phyloP scores from a whole-genome alignment of 257 asterid species.

The Jaltomata sinuosa region DNA sequence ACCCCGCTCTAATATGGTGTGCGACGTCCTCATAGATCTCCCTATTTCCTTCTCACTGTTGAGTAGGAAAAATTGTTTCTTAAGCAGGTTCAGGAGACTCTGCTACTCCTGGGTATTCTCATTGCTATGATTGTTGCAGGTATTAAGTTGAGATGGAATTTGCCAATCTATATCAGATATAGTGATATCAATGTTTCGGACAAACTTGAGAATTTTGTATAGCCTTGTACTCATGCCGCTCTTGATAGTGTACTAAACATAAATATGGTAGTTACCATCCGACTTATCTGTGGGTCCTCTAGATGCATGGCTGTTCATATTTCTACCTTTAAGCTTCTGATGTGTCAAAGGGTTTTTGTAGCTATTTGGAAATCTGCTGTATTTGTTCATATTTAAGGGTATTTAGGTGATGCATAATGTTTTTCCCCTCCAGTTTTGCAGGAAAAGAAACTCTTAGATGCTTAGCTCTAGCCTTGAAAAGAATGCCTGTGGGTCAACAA shows the following conservation, averaged over 20 bases:
- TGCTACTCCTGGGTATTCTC: background rate
- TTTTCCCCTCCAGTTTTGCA: constrained; percentile 63
- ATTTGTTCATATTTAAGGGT: background rate
- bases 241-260: background rate
- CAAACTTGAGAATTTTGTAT: background rate
- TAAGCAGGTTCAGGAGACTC: background rate
- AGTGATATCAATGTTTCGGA: background rate
- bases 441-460: constrained; percentile 95
- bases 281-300: background rate
- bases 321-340: background rate
- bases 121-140: background rate
- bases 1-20: background rate
- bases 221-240: background rate
- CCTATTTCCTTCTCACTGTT: background rate
- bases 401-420: constrained; percentile 1
- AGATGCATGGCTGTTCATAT: background rate
- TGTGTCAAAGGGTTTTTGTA: background rate
- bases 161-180: background rate
- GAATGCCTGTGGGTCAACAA: constrained; percentile 85
- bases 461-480: constrained; percentile 87
- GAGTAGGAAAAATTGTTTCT: background rate
- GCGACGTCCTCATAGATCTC: background rate
- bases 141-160: background rate
- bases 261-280: background rate
- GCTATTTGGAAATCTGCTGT: background rate